These are phyloP conservation scores for Vigna nakashimae DNA, from an alignment of 306 rosid genomes.

Conservation along the genomic window DNA sequence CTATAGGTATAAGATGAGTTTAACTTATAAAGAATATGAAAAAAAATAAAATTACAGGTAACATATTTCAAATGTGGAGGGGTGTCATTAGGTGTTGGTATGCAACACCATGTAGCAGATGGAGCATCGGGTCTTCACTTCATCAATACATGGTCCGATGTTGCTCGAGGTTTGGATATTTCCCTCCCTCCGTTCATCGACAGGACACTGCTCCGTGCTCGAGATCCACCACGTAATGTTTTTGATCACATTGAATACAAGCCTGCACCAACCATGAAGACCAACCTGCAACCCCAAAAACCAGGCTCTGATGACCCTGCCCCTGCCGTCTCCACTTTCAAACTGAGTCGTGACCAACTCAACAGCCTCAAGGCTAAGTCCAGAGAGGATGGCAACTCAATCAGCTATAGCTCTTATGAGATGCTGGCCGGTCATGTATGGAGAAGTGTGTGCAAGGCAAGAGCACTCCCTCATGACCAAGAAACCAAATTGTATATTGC, in stretches of 20 bases:
- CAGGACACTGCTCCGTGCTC: slow-evolving; percentile 70
- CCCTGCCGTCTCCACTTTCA: slow-evolving; percentile 58
- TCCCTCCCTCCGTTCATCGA: slow-evolving; percentile 72
- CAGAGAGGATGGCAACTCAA: slow-evolving; percentile 69
- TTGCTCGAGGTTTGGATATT: slow-evolving; percentile 79
- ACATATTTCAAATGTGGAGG: slow-evolving; percentile 93
- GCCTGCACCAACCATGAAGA: slow-evolving; percentile 70
- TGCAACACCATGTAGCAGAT: slow-evolving; percentile 87
- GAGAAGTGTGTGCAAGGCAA: slow-evolving; percentile 73
- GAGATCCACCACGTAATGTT: slow-evolving; percentile 71
- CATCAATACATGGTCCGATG: slow-evolving; percentile 87
- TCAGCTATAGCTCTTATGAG: slow-evolving; percentile 76
- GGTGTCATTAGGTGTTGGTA: slow-evolving; percentile 86
- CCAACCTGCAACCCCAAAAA: slow-evolving; percentile 39
- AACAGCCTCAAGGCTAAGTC: slow-evolving; percentile 66
- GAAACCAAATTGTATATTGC: slow-evolving; percentile 79
- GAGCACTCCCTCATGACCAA: slow-evolving; percentile 72
- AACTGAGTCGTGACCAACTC: slow-evolving; percentile 67
- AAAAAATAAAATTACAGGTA: slow-evolving; percentile 52
- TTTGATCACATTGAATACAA: slow-evolving; percentile 86
- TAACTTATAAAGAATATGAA: no score
- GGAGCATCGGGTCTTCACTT: slow-evolving; percentile 90
- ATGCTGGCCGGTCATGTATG: slow-evolving; percentile 88
- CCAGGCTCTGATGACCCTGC: slow-evolving; percentile 39
- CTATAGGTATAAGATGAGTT: no score